Evolutionary conservation across 2,329 filamentous ascomycete species (phyloP).

Genomic region (Fusarium cyanostomum): DNA sequence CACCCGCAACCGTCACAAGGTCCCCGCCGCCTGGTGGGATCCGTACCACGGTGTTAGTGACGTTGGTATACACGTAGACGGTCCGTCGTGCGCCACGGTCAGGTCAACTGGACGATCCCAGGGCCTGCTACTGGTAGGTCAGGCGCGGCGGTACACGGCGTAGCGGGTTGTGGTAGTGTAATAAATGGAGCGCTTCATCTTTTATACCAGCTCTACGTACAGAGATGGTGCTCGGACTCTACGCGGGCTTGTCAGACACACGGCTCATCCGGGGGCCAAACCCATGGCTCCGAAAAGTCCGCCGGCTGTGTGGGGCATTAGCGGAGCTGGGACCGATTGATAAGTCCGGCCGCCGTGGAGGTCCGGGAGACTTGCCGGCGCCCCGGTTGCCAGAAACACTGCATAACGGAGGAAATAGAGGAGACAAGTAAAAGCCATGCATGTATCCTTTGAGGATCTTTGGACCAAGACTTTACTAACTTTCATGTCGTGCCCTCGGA

Average conservation of each 20-base stretch:
- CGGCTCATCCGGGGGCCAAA: background rate
- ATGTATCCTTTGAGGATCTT: background rate
- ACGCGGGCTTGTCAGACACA: background rate
- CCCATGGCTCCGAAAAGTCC: background rate
- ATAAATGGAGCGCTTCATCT: background rate
- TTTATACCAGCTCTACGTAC: background rate
- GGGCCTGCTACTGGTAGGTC: conserved; percentile 12
- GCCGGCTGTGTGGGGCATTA: background rate
- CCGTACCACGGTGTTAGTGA: conserved; percentile 29
- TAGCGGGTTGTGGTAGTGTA: conserved; percentile 28
- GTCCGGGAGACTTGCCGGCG: background rate
- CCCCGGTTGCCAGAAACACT: background rate
- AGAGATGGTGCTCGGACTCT: background rate
- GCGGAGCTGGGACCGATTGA: background rate
- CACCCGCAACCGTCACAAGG: conserved; percentile 10
- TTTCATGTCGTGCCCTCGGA: no score
- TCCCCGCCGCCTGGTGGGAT: conserved; percentile 8
- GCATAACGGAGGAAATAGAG: no score
- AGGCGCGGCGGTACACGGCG: conserved; percentile 23
- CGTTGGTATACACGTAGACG: conserved; percentile 33
- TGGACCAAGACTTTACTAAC: background rate
- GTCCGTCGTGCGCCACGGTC: conserved; percentile 25
- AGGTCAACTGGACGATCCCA: conserved; percentile 30
- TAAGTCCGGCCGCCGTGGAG: background rate
- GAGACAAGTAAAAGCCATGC: background rate